Conservation (phyloP, 768 basidiomycete genomes). For the Amanita rimosa region DNA sequence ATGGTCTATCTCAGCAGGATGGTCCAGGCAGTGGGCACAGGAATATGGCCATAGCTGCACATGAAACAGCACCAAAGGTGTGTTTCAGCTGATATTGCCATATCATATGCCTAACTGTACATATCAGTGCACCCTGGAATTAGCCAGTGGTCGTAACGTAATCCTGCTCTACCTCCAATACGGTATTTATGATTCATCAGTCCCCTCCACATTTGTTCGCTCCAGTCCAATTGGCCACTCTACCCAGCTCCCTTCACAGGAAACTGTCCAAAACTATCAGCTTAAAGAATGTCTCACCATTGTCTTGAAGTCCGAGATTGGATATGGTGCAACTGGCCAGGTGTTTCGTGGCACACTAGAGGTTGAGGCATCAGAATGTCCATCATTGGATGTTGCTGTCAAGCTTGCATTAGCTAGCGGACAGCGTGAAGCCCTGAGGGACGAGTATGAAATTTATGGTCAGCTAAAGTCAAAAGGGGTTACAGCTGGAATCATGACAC, state of each 20-base stretch:
- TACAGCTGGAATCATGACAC: too few species aligned
- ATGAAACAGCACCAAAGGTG: not conserved
- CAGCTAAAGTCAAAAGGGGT: conserved; percentile 7
- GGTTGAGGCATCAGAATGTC: too few species aligned
- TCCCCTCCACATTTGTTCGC: too few species aligned
- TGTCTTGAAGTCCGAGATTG: too few species aligned
- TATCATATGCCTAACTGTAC: not conserved
- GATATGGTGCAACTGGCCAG: too few species aligned
- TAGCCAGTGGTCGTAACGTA: not conserved
- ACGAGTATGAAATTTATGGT: conserved; percentile 10
- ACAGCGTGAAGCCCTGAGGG: conserved; percentile 7
- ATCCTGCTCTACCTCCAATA: not conserved
- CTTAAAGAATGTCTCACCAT: conserved; percentile 9
- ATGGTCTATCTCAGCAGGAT: too few species aligned
- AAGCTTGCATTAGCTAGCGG: too few species aligned
- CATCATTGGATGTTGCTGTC: too few species aligned
- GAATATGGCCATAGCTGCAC: too few species aligned
- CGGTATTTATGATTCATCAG: not conserved
- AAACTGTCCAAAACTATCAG: conserved; percentile 6
- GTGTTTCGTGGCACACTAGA: too few species aligned
- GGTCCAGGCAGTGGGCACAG: too few species aligned
- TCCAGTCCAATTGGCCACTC: conserved; percentile 9
- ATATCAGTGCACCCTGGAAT: too few species aligned
- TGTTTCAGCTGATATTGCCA: not conserved
- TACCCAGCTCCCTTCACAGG: conserved; percentile 7